Evolutionary conservation across 2,329 filamentous ascomycete species (phyloP).

Genomic region (Tolypocladium ovalisporum): DNA sequence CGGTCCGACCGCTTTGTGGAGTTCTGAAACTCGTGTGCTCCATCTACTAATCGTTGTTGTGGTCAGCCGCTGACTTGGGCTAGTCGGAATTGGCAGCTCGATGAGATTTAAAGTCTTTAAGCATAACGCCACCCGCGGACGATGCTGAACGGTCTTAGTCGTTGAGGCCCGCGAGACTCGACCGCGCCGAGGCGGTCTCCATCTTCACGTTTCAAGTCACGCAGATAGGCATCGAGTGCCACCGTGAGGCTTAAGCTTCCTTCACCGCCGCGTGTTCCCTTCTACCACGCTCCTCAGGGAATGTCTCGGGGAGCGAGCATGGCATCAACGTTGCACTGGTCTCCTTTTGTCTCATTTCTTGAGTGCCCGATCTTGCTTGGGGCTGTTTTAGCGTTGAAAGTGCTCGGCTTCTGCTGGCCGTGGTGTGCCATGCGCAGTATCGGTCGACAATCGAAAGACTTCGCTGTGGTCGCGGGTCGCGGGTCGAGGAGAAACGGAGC

Average conservation of each 20-base stretch:
- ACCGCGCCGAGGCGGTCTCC: neutral
- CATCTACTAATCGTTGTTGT: neutral
- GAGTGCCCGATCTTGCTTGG: neutral
- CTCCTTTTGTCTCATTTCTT: neutral
- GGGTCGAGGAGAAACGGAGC: neutral
- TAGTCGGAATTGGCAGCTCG: neutral
- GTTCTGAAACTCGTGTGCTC: neutral
- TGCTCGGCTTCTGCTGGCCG: neutral
- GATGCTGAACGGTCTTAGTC: neutral
- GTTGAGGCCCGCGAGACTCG: neutral
- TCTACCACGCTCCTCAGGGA: neutral
- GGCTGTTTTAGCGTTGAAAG: neutral
- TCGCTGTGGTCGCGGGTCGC: neutral
- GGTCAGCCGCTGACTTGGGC: neutral
- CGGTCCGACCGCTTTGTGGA: neutral
- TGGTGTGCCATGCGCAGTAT: neutral
- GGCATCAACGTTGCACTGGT: no score
- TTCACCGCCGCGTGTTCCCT: neutral
- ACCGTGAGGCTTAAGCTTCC: no score
- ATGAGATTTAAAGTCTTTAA: neutral
- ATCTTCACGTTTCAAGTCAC: no score
- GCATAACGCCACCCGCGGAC: neutral
- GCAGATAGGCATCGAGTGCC: no score
- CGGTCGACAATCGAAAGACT: neutral
- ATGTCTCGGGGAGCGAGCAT: no score